Base-by-base conservation (phyloP, 441 rosid species). In the Arabidopsis lyrata region DNA sequence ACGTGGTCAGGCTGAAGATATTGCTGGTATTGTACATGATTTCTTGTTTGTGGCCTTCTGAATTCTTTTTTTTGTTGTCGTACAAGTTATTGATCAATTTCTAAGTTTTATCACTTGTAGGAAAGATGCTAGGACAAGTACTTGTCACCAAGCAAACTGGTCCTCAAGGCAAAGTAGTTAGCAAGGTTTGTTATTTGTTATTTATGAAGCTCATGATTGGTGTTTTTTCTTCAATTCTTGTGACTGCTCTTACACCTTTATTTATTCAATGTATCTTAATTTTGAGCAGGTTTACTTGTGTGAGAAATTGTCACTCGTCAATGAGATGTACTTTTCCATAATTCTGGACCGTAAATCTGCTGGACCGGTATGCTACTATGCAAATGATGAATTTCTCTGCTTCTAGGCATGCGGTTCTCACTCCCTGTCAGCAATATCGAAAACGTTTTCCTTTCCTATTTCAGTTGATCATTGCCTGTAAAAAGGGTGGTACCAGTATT, bases 71-170 rank as follows among this genome's bases (percentile, higher is more conserved):
- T 22, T 3, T 31, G 2, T 3, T 32, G 3, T 69, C 8, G 58
- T 9, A 22, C 8, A 38, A 14, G 44, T 44, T 45, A 6, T 55
- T 58, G 39, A 38, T 72, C 31, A 4, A 12, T 31, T 56, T 47
- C 36, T 34, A 8, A 5, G 42, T 22, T 34, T 22, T 60, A 5
- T 34, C 44, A 8, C 8, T 80, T 60, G 47, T 85, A 95, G 99
- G 90, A 52, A 93, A 93, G 84, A 95, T 95, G 99, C 94, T 93
- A 59, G 98, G 98, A 24, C 92, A 95, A 84, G 79, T 90, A 61
- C 98, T 95, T 58, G 97, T 95, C 53, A 95, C 98, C 69, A 93
- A 95, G 78, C 99, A 95, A 86, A 91, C 97, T 74, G 99, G 98
- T 65, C 82, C 96, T n/a, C 93, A 90, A 81, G 99, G 99, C 55